Conservation (phyloP, 495 filamentous ascomycete species). For the Penicillium psychrofluorescens region DNA sequence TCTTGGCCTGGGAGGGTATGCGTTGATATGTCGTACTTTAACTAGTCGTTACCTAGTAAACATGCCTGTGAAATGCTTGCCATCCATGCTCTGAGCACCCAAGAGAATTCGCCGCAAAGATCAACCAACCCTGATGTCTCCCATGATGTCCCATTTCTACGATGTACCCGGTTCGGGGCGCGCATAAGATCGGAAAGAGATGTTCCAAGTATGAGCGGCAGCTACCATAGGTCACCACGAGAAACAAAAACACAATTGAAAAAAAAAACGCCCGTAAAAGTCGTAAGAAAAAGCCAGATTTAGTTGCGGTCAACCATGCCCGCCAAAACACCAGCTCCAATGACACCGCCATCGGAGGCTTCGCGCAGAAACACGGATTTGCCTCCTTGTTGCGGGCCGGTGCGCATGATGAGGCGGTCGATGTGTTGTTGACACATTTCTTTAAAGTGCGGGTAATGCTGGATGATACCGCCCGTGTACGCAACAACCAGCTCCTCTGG, state of each 20-base stretch:
- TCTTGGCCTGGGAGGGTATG: too few relatives aligned
- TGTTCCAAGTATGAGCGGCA: too few relatives aligned
- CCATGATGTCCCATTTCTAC: too few relatives aligned
- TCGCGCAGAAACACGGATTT: slow-evolving; percentile 59
- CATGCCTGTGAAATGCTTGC: too few relatives aligned
- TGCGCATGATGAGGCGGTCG: slow-evolving; percentile 53
- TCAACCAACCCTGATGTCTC: too few relatives aligned
- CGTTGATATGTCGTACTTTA: too few relatives aligned
- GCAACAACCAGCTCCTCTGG: slow-evolving; percentile 64
- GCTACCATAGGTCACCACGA: neutral
- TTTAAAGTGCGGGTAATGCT: slow-evolving; percentile 67
- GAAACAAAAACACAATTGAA: neutral
- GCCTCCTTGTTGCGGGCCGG: slow-evolving; percentile 44
- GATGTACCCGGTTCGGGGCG: too few relatives aligned
- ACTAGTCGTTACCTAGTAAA: too few relatives aligned
- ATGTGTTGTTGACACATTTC: slow-evolving; percentile 60
- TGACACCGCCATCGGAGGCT: slow-evolving; percentile 69
- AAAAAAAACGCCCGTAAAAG: neutral
- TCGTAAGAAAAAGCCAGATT: slow-evolving; percentile 1
- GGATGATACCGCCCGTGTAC: slow-evolving; percentile 73
- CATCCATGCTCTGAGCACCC: too few relatives aligned
- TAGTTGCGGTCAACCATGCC: slow-evolving; percentile 42
- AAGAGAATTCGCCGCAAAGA: too few relatives aligned
- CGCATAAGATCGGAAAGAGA: too few relatives aligned
- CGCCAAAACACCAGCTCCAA: slow-evolving; percentile 69